Percentiles rank a stretch among this genome's conserved stretches.
phyloP scores from a whole-genome alignment of 2,329 filamentous ascomycete genomes.

The Plenodomus tracheiphilus region DNA sequence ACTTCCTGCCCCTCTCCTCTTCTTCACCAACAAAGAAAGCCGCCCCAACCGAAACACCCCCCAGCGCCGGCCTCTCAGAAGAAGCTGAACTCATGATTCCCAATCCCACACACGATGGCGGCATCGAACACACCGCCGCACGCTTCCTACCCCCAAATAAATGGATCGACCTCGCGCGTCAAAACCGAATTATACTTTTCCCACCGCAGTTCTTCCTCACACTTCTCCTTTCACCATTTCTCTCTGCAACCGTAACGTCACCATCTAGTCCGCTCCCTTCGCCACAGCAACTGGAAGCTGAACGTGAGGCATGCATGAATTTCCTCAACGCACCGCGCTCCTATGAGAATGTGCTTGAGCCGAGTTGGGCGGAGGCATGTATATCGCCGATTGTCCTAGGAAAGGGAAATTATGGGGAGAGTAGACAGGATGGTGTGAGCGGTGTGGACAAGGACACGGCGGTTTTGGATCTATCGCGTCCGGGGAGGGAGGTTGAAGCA shows the following conservation, averaged over 20 bases:
- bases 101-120: constrained; percentile 71
- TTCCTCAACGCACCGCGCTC: constrained; percentile 59
- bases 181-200: constrained; percentile 77
- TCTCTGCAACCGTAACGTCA: constrained; percentile 45
- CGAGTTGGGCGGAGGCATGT: constrained; percentile 50
- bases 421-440: constrained; percentile 33
- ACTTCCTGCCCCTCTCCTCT: constrained; percentile 70
- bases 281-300: constrained; percentile 45
- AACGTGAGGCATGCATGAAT: constrained; percentile 39
- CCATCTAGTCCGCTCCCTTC: constrained; percentile 29
- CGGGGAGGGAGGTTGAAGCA: constrained; percentile 59
- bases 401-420: constrained; percentile 42
- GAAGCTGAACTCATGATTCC: constrained; percentile 63
- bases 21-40: constrained; percentile 33
- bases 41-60: constrained; percentile 38
- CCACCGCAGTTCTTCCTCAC: constrained; percentile 85
- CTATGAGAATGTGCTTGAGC: constrained; percentile 34
- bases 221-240: constrained; percentile 59
- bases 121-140: constrained; percentile 73
- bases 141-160: constrained; percentile 70
- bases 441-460: constrained; percentile 52
- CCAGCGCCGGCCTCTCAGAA: constrained; percentile 25
- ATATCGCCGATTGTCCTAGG: constrained; percentile 47
- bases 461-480: constrained; percentile 57
- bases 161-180: constrained; percentile 69